Base-by-base conservation (phyloP, 108 stramenopile species). In the Mediolabrus comicus region DNA sequence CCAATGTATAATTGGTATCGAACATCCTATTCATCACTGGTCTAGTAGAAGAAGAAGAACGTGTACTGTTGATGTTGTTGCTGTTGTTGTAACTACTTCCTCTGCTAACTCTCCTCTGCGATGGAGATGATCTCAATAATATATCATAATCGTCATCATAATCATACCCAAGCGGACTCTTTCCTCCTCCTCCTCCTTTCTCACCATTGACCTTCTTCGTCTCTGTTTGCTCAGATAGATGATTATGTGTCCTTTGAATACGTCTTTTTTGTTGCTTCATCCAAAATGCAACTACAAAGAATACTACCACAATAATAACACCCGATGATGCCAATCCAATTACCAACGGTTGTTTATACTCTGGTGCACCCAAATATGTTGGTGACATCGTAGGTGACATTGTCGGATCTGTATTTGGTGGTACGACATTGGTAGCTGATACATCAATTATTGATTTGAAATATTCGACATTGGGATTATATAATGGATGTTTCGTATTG, bases 381-480 rank as follows among this genome's bases (percentile, higher is more conserved):
- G 75, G 75, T 27, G 62, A 33, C 46, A 43, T 27, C 2, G 67
- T 69, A 6, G 75, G 75, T 22, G 52, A 28, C 41, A 43, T 19
- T 10, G 67, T 69, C 24, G 55, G 38, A 4, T 32, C 32, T 31
- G 56, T 67, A 36, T 52, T 59, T 27, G 43, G 67, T 52, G 67
- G 55, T 27, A 54, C 59, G 1, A 76, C 67, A 36, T 76, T 69
- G 1, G 62, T 54, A 6, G 62, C 62, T 0, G 67, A 62, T 0
- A 76, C 62, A 76, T 76, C 67, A 9, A 31, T 28, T 13, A 76
- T 49, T 0, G 62, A 22, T 29, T 76, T 67, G 67, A 67, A 76
- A 51, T 64, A 76, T 34, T 76, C 64, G 2, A 35, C 38, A n/a
- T 55, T 57, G 38, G 75, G 68, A 29, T 74, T 46, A 59, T 64